phyloP scores from a whole-genome alignment of 495 filamentous ascomycete species.

The Alectoria sarmentosa region DNA sequence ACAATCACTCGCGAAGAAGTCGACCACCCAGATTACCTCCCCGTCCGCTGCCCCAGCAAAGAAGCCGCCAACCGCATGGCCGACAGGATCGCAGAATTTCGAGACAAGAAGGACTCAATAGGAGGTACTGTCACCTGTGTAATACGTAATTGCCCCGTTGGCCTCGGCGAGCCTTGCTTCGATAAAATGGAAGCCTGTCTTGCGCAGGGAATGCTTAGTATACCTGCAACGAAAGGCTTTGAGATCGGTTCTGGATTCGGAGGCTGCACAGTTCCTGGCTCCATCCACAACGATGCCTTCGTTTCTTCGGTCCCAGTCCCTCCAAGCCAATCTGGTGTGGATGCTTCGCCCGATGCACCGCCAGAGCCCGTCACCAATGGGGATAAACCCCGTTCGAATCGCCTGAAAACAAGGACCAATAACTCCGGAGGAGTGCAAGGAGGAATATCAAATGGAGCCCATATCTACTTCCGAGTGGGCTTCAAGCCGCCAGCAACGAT shows the following conservation, averaged over 20 bases:
- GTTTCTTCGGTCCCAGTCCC: constrained; percentile 44
- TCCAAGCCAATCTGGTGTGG: constrained; percentile 22
- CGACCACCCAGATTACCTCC: constrained; percentile 58
- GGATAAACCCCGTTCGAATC: constrained; percentile 38
- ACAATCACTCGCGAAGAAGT: constrained; percentile 71
- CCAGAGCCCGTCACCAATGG: constrained; percentile 27
- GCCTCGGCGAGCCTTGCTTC: constrained; percentile 91
- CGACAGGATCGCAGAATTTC: constrained; percentile 69
- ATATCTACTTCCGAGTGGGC: constrained; percentile 88
- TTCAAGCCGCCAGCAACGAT: constrained; percentile 98
- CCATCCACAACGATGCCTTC: constrained; percentile 91
- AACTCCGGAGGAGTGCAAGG: constrained; percentile 96
- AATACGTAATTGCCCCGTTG: constrained; percentile 75
- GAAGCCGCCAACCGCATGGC: constrained; percentile 65
- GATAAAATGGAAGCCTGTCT: constrained; percentile 94
- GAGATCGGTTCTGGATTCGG: constrained; percentile 91
- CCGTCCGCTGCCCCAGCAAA: constrained; percentile 77
- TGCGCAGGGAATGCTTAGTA: constrained; percentile 93
- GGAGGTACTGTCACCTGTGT: constrained; percentile 96
- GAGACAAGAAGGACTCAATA: constrained; percentile 69
- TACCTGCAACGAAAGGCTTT: constrained; percentile 95
- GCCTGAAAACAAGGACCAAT: constrained; percentile 86
- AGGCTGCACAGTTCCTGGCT: constrained; percentile 72
- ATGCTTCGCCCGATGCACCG: constrained; percentile 30
- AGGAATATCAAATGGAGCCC: constrained; percentile 90